These are phyloP conservation scores for Heterobasidion irregulare DNA, from an alignment of 1,284 basidiomycete species.

Conservation along the genomic window DNA sequence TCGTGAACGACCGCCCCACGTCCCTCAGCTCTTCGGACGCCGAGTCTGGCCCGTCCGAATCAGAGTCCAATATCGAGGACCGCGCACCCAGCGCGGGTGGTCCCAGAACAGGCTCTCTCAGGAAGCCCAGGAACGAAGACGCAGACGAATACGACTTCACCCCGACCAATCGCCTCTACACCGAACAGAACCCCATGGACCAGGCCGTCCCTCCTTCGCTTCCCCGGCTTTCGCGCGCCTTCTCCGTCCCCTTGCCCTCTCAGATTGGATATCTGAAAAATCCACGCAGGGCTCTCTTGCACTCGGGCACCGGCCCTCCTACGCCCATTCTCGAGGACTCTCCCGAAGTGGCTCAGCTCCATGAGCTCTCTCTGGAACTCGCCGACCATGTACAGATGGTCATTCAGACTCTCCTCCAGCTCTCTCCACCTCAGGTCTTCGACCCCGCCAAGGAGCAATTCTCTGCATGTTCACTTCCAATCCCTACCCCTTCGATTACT, in stretches of 20 bases:
- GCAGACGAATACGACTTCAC: conserved; percentile 23
- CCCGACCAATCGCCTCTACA: conserved; percentile 23
- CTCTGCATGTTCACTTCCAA: conserved; percentile 75
- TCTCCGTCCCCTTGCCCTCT: conserved; percentile 63
- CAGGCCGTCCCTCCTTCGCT: conserved; percentile 18
- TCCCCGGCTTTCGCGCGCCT: conserved; percentile 56
- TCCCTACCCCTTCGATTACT: conserved; percentile 82
- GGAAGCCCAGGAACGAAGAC: conserved; percentile 14
- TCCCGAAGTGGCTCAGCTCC: conserved; percentile 35
- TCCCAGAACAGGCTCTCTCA: conserved; percentile 4
- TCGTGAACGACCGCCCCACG: conserved; percentile 25
- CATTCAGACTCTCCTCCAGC: conserved; percentile 82
- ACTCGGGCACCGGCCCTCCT: conserved; percentile 8
- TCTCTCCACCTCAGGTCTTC: conserved; percentile 82
- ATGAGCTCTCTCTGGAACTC: conserved; percentile 70
- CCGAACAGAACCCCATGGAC: conserved; percentile 26
- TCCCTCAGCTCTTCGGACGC: conserved; percentile 38
- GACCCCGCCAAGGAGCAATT: conserved; percentile 90
- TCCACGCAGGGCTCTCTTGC: conserved; percentile 35
- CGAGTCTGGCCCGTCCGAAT: conserved; percentile 39
- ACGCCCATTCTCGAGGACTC: conserved; percentile 13
- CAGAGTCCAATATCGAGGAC: conserved; percentile 19
- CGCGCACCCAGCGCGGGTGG: conserved; percentile 1
- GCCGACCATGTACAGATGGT: conserved; percentile 84
- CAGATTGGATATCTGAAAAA: conserved; percentile 62